A percentile compares a stretch with the other conserved stretches of the same genome.
Evolutionary conservation across 2,329 filamentous ascomycete species (phyloP).

Genomic region (Raffaelea albimanens): DNA sequence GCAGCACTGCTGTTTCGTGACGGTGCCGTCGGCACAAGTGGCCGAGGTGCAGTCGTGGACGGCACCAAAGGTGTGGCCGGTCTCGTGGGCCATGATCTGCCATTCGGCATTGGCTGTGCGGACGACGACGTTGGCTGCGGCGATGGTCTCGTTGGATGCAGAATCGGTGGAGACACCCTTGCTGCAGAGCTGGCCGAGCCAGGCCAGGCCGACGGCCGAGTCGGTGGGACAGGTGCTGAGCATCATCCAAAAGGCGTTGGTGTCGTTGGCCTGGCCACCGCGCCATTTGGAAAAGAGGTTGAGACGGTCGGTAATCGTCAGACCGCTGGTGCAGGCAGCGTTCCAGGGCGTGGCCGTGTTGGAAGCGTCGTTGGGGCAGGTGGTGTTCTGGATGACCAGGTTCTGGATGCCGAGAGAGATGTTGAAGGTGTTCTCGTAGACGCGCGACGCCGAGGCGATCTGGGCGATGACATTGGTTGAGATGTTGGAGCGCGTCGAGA

Average conservation of each 20-base stretch:
- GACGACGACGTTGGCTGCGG: constrained; percentile 83
- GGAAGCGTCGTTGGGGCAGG: constrained; percentile 60
- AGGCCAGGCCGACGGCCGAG: constrained; percentile 81
- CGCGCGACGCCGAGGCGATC: constrained; percentile 76
- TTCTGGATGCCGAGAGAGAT: constrained; percentile 87
- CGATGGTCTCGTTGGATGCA: constrained; percentile 59
- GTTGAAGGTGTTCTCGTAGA: constrained; percentile 90
- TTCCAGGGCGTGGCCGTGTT: constrained; percentile 73
- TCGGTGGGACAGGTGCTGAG: constrained; percentile 74
- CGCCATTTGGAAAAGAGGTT: constrained; percentile 88
- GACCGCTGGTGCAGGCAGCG: constrained; percentile 53
- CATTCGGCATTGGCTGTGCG: constrained; percentile 68
- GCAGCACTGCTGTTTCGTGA: constrained; percentile 57
- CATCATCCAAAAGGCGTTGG: constrained; percentile 88
- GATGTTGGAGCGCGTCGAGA: constrained; percentile 56
- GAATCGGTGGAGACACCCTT: constrained; percentile 45
- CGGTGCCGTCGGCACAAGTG: constrained; percentile 56
- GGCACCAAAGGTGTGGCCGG: constrained; percentile 88
- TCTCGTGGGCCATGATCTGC: constrained; percentile 94
- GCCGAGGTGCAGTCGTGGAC: constrained; percentile 77
- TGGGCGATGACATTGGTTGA: constrained; percentile 68
- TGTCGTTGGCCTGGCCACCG: constrained; percentile 58
- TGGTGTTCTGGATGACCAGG: constrained; percentile 63
- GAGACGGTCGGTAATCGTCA: constrained; percentile 65
- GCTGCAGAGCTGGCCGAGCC: constrained; percentile 81